A percentile compares a stretch with the other conserved stretches of the same genome.
phyloP scores from a whole-genome alignment of 495 filamentous ascomycete genomes.

The Podospora bellae-mahoneyi region DNA sequence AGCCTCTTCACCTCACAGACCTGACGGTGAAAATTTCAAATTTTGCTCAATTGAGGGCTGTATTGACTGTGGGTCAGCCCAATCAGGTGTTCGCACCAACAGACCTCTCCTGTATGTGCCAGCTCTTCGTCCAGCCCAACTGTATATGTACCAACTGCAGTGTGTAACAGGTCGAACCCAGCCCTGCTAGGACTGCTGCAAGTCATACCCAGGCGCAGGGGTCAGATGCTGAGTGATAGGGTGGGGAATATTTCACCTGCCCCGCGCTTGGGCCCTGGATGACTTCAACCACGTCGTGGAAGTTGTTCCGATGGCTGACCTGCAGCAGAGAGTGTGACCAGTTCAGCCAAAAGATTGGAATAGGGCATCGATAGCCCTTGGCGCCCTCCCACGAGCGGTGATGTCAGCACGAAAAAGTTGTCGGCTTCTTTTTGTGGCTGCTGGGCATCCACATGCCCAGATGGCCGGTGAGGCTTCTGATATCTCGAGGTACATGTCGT shows the following conservation, averaged over 20 bases:
- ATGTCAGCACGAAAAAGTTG: conserved; percentile 1
- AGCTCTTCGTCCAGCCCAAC: conserved; percentile 17
- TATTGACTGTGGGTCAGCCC: not conserved
- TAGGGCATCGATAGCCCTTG: conserved; percentile 17
- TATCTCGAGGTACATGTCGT: not conserved
- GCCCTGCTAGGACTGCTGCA: conserved; percentile 19
- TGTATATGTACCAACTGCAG: not conserved
- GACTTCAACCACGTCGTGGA: not conserved
- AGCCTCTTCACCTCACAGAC: not conserved
- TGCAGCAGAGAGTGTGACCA: not conserved
- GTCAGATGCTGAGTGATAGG: conserved; percentile 13
- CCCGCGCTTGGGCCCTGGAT: conserved; percentile 11
- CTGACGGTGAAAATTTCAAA: not conserved
- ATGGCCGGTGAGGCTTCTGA: not conserved
- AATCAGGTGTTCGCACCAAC: not conserved
- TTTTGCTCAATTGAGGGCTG: not conserved
- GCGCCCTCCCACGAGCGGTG: not conserved
- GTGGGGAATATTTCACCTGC: conserved; percentile 9
- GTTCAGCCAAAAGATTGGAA: not conserved
- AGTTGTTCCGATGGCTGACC: conserved; percentile 1
- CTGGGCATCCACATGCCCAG: conserved; percentile 4
- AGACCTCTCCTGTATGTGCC: not conserved
- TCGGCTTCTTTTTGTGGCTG: not conserved
- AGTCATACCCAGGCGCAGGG: conserved; percentile 24
- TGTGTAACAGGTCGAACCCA: not conserved